These are phyloP conservation scores for Oenanthe sinensis DNA, from an alignment of 129 eudicot species.

Conservation along the genomic window DNA sequence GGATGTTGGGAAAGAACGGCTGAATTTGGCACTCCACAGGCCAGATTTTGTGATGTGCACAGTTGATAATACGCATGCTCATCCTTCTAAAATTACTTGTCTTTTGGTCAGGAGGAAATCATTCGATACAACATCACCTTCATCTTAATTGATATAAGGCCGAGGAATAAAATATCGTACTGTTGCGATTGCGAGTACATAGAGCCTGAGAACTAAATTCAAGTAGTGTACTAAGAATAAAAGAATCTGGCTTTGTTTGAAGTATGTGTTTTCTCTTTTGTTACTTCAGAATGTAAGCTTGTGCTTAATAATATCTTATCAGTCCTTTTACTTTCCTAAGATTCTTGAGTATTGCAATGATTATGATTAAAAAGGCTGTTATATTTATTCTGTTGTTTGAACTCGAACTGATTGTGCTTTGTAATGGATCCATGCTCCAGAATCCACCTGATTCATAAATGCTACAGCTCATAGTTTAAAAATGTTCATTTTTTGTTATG, in stretches of 20 bases:
- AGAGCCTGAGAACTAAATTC: slow-evolving; percentile 10
- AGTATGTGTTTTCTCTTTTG: slow-evolving; percentile 1
- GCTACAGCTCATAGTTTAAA: neutral
- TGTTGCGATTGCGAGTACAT: neutral
- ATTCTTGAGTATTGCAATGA: neutral
- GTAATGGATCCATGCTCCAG: neutral
- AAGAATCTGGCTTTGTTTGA: slow-evolving; percentile 2
- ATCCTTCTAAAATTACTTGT: slow-evolving; percentile 57
- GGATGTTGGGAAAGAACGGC: slow-evolving; percentile 43
- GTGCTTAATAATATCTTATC: neutral
- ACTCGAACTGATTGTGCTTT: neutral
- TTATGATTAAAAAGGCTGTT: neutral
- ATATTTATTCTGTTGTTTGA: neutral
- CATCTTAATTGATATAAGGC: slow-evolving; percentile 1
- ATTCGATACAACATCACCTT: slow-evolving; percentile 39
- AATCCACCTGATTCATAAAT: neutral
- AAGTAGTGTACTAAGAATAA: slow-evolving; percentile 3
- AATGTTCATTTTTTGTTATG: neutral
- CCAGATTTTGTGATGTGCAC: slow-evolving; percentile 71
- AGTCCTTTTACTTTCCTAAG: neutral
- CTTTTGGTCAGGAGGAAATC: slow-evolving; percentile 68
- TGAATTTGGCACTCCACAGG: slow-evolving; percentile 55
- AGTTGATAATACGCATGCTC: slow-evolving; percentile 52
- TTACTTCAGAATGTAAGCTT: slow-evolving; percentile 4
- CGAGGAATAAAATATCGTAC: neutral